Evolutionary conservation across 2,329 filamentous ascomycete genomes (phyloP).

Genomic region (Chaetomium strumarium): DNA sequence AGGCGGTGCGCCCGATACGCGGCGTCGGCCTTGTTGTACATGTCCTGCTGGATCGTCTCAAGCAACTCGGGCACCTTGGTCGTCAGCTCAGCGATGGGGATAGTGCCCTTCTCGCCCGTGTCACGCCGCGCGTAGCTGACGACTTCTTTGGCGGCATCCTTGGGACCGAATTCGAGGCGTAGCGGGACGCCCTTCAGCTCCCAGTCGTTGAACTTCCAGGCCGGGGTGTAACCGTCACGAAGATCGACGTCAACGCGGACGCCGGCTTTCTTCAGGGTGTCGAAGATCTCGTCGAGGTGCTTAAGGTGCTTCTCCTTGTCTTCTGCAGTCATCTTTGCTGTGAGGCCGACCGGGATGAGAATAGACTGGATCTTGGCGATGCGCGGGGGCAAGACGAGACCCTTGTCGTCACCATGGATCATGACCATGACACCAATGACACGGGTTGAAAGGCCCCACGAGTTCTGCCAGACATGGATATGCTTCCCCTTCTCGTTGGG

Average conservation of each 20-base stretch:
- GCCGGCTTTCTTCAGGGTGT: slow-evolving; percentile 63
- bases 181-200: slow-evolving; percentile 94
- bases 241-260: slow-evolving; percentile 76
- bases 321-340: slow-evolving; percentile 76
- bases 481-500: slow-evolving; percentile 73
- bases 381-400: slow-evolving; percentile 84
- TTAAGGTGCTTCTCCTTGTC: slow-evolving; percentile 70
- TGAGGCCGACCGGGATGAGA: slow-evolving; percentile 89
- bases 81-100: slow-evolving; percentile 67
- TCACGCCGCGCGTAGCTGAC: slow-evolving; percentile 86
- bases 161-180: slow-evolving; percentile 90
- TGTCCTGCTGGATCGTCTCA: slow-evolving; percentile 81
- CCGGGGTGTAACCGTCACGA: slow-evolving; percentile 87
- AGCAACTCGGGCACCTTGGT: slow-evolving; percentile 74
- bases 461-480: slow-evolving; percentile 95
- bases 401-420: slow-evolving; percentile 94
- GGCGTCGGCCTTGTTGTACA: slow-evolving; percentile 69
- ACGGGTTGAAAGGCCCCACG: slow-evolving; percentile 95
- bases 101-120: slow-evolving; percentile 73
- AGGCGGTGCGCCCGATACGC: slow-evolving; percentile 77
- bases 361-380: slow-evolving; percentile 82
- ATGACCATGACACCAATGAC: slow-evolving; percentile 99
- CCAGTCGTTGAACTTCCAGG: slow-evolving; percentile 99
- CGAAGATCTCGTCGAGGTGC: slow-evolving; percentile 65
- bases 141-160: slow-evolving; percentile 80